phyloP scores from a whole-genome alignment of 2,329 filamentous ascomycete genomes.

The Xylariales sp. region DNA sequence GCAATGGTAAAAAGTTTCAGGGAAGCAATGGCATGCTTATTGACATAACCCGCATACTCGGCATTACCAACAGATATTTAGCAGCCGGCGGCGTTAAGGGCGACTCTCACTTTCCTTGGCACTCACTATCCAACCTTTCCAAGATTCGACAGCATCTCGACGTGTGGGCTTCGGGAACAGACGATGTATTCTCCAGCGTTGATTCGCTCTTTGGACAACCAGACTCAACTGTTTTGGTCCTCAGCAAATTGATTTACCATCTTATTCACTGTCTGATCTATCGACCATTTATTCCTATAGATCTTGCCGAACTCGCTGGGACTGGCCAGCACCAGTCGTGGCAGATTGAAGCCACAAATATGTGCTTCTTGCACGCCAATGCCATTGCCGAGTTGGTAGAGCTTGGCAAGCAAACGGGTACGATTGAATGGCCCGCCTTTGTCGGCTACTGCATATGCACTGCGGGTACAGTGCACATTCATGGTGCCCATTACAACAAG shows the following conservation, averaged over 20 bases:
- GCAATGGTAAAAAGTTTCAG: conserved; percentile 65
- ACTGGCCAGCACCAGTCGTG: conserved; percentile 84
- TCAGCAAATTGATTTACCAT: conserved; percentile 85
- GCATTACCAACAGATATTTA: conserved; percentile 78
- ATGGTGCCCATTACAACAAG: conserved; percentile 74
- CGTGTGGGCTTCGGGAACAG: conserved; percentile 77
- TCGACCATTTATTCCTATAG: conserved; percentile 79
- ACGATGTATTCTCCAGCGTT: conserved; percentile 73
- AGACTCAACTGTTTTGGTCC: conserved; percentile 72
- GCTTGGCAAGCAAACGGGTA: conserved; percentile 67
- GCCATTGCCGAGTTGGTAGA: conserved; percentile 81
- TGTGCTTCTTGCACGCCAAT: conserved; percentile 83
- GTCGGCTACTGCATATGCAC: conserved; percentile 84
- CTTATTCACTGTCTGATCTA: conserved; percentile 84
- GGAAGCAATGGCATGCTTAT: conserved; percentile 78
- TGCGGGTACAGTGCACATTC: conserved; percentile 82
- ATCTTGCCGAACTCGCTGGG: conserved; percentile 74
- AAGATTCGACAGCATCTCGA: conserved; percentile 84
- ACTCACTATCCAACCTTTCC: conserved; percentile 77
- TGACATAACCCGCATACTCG: conserved; percentile 77
- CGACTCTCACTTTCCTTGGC: conserved; percentile 89
- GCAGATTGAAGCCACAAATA: conserved; percentile 87
- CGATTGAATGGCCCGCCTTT: conserved; percentile 81
- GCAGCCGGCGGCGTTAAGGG: conserved; percentile 83
- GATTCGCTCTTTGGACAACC: conserved; percentile 71